Conservation (phyloP, 2,329 filamentous ascomycete genomes). For the Epichloe typhina region DNA sequence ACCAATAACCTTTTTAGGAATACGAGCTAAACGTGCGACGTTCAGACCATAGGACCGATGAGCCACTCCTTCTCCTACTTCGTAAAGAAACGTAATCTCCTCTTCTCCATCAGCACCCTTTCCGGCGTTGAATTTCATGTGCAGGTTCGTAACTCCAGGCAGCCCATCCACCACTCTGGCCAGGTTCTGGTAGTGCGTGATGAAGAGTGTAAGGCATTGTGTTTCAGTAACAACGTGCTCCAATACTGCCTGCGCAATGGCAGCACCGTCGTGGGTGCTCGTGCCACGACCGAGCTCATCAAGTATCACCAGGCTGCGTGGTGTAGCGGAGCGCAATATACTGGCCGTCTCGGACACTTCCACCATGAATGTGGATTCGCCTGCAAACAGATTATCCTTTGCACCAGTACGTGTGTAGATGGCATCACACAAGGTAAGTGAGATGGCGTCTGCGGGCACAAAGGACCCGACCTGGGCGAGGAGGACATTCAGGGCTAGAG, state of each 20-base stretch:
- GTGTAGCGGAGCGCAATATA: conserved; percentile 80
- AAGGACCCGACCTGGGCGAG: conserved; percentile 93
- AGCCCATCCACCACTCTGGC: conserved; percentile 58
- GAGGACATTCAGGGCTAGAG: conserved; percentile 79
- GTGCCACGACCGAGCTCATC: conserved; percentile 93
- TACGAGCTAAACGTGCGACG: conserved; percentile 72
- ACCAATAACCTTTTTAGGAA: conserved; percentile 66
- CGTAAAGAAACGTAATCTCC: conserved; percentile 88
- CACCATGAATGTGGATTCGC: conserved; percentile 96
- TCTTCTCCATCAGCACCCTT: conserved; percentile 40
- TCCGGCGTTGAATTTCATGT: conserved; percentile 68
- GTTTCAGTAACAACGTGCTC: conserved; percentile 67
- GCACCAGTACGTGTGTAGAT: conserved; percentile 95
- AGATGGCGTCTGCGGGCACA: conserved; percentile 65
- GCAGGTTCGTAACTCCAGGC: conserved; percentile 65
- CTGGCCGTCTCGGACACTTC: conserved; percentile 86
- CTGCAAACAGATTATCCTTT: conserved; percentile 88
- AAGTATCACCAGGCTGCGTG: conserved; percentile 74
- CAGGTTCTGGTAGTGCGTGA: conserved; percentile 92
- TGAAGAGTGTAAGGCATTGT: conserved; percentile 76
- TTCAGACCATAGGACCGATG: conserved; percentile 92
- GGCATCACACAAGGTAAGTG: conserved; percentile 73
- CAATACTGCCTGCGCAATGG: conserved; percentile 85
- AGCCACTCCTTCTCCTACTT: conserved; percentile 79
- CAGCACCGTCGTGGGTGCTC: conserved; percentile 88